Evolutionary conservation across 2,329 filamentous ascomycete genomes (phyloP).

Genomic region (Talaromyces rugulosus): DNA sequence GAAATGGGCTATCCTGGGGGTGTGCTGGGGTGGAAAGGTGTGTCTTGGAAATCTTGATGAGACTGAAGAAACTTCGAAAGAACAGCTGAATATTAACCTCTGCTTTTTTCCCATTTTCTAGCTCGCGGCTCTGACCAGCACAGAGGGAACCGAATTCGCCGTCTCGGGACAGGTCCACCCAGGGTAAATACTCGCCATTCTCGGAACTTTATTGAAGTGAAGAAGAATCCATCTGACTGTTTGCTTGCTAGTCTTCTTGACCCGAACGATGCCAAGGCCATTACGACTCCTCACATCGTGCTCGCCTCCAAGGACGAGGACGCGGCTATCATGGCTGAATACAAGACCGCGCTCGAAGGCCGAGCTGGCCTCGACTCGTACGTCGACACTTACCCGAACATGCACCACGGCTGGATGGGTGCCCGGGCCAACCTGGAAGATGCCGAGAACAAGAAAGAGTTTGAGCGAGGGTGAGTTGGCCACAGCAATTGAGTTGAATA

Average conservation of each 20-base stretch:
- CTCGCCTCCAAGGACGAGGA: conserved; percentile 65
- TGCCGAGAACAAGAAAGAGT: conserved; percentile 52
- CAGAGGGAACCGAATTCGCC: conserved; percentile 51
- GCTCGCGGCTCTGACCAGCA: conserved; percentile 43
- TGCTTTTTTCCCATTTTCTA: conserved; percentile 12
- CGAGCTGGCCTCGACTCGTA: conserved; percentile 51
- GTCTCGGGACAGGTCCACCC: conserved; percentile 34
- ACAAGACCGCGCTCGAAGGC: conserved; percentile 46
- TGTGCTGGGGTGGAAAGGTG: conserved; percentile 71
- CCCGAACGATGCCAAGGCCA: conserved; percentile 54
- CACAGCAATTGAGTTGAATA: background rate
- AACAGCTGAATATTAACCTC: background rate
- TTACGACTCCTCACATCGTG: conserved; percentile 59
- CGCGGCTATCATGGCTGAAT: conserved; percentile 48
- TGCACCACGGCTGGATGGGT: conserved; percentile 72
- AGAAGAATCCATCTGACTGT: background rate
- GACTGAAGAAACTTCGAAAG: background rate
- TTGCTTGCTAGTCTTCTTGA: conserved; percentile 38
- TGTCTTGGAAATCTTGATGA: conserved; percentile 21
- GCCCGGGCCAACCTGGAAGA: conserved; percentile 59
- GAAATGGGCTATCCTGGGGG: conserved; percentile 60
- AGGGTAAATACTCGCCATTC: conserved; percentile 17
- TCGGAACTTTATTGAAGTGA: background rate
- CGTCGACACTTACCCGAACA: conserved; percentile 62
- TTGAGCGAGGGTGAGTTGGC: conserved; percentile 55